Evolutionary conservation across 352 stramenopile species (phyloP), one percentile per base, ranked within the genome.

Genomic region (Phytophthora meadii): DNA sequence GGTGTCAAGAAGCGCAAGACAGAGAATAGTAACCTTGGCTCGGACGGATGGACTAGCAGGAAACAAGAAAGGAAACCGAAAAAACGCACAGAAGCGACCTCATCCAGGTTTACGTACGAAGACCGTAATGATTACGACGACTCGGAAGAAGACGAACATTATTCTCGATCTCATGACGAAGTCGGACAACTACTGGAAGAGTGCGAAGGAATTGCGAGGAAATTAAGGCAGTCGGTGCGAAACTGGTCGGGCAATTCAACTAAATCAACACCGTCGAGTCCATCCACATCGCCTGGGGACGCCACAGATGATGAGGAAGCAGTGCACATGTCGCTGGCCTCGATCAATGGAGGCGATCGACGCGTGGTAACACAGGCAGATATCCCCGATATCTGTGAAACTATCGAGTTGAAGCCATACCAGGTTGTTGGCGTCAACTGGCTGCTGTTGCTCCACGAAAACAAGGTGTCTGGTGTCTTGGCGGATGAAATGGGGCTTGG

Each of bases 401-500:
- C 79, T 30, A 70, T 96, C 3, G 79, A 86, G 30, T 57, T 96
- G n/a, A 92, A 94, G 68, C 87, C 88, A 15, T 96, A 96, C 59
- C 88, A 96, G 66, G 72, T 91, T 3, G 88, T 94, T 24, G 88
- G 88, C 3, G 66, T 96, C 15, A 96, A 96, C 39, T 96, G 88
- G 88, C 49, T 96, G 37, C 54, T 94, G 24, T 37, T 94, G 14
- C 67, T 94, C 5, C 87, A 87, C 45, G 73, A 92, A 56, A 91
- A 96, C 70, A 84, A 82, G 11, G 76, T 94, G 22, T 94, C 84
- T 5, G 82, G 85, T 8, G 87, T 96, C 37, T 54, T 96, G 4
- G 82, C 87, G 0, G 85, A 97, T 59, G 91, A 97, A 54, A 97
- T 97, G 94, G 93, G 94, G 19, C 81, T 98, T 4, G 95, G 95